These are phyloP conservation scores for Xylariaceae sp. DNA, from an alignment of 2,329 filamentous ascomycete genomes.

Conservation along the genomic window DNA sequence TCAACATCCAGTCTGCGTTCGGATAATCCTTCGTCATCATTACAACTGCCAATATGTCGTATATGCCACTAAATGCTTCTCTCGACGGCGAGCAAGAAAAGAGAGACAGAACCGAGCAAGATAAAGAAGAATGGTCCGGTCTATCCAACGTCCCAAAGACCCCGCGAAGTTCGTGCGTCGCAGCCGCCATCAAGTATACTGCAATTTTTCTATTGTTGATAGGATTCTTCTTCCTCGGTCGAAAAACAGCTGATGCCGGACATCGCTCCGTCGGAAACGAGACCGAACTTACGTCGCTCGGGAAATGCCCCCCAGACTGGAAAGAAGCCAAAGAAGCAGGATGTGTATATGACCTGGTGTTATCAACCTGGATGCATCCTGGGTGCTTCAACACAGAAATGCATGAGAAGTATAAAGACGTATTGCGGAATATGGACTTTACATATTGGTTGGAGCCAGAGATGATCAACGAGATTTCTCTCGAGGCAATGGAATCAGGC, in stretches of 20 bases:
- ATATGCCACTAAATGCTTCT: background rate
- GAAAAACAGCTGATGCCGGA: conserved; percentile 1
- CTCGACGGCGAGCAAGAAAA: background rate
- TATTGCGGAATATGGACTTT: conserved; percentile 14
- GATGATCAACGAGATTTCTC: conserved; percentile 17
- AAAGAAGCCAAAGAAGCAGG: conserved; percentile 14
- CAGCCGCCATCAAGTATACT: conserved; percentile 4
- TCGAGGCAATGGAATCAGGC: conserved; percentile 13
- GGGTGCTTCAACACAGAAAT: conserved; percentile 12
- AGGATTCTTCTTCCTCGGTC: conserved; percentile 5
- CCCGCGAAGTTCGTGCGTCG: conserved; percentile 1
- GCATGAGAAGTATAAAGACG: conserved; percentile 9
- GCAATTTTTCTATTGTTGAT: background rate
- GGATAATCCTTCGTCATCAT: too few relatives aligned
- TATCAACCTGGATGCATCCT: conserved; percentile 16
- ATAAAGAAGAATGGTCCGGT: background rate
- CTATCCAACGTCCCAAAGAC: background rate
- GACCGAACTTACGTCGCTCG: conserved; percentile 5
- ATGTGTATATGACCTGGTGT: conserved; percentile 13
- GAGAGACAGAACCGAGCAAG: background rate
- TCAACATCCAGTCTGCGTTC: too few relatives aligned
- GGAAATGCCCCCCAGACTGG: conserved; percentile 15
- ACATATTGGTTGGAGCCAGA: conserved; percentile 12
- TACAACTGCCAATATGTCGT: conserved; percentile 1
- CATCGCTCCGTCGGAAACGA: conserved; percentile 1